phyloP scores from a whole-genome alignment of 768 basidiomycete genomes.

The Lactarius sanguifluus region DNA sequence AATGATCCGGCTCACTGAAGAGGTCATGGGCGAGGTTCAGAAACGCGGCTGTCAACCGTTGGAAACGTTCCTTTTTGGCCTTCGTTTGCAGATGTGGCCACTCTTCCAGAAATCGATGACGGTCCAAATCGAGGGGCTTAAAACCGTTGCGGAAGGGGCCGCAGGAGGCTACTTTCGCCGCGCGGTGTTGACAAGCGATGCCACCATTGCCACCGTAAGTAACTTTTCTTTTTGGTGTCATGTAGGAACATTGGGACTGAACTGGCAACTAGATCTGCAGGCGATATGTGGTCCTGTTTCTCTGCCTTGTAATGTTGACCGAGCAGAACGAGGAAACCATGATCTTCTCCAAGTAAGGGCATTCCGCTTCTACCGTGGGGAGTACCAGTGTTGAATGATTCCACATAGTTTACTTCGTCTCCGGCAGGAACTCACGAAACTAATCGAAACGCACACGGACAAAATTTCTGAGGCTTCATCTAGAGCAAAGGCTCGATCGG shows the following conservation, averaged over 20 bases:
- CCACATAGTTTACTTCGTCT: slow-evolving; percentile 70
- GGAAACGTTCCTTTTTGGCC: slow-evolving; percentile 75
- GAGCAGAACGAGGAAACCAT: slow-evolving; percentile 89
- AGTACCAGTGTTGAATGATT: slow-evolving; percentile 6
- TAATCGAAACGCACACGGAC: slow-evolving; percentile 71
- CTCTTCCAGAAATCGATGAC: slow-evolving; percentile 88
- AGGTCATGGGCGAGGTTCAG: slow-evolving; percentile 71
- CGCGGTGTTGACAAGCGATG: slow-evolving; percentile 63
- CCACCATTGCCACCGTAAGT: slow-evolving; percentile 59
- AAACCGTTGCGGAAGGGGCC: slow-evolving; percentile 76
- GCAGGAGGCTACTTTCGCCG: slow-evolving; percentile 62
- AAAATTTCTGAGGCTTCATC: slow-evolving; percentile 60
- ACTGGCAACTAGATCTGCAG: slow-evolving; percentile 54
- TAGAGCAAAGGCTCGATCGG: slow-evolving; percentile 66
- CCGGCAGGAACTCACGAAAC: slow-evolving; percentile 76
- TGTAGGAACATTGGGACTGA: slow-evolving; percentile 26
- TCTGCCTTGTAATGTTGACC: slow-evolving; percentile 76
- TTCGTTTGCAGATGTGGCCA: slow-evolving; percentile 91
- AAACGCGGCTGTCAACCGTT: slow-evolving; percentile 76
- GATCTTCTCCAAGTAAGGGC: slow-evolving; percentile 87
- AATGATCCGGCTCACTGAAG: slow-evolving; percentile 90
- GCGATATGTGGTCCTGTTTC: slow-evolving; percentile 80
- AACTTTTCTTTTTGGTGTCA: slow-evolving; percentile 2
- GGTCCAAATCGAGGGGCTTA: slow-evolving; percentile 78
- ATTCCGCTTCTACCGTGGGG: background rate